These are phyloP conservation scores for Kazachstania psychrophila DNA, from an alignment of 805 yeast genomes.

Conservation along the genomic window DNA sequence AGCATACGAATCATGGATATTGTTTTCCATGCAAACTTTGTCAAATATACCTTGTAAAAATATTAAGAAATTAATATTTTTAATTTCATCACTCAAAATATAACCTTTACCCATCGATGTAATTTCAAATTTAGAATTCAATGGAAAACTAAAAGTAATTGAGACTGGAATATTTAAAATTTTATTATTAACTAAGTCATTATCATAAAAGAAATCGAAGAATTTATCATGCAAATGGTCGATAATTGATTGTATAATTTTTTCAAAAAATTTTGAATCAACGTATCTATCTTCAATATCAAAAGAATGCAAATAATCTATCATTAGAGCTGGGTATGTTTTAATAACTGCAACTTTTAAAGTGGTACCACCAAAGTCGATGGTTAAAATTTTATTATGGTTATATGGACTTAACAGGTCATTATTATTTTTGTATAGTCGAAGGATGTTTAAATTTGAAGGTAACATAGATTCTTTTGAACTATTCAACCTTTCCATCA, in stretches of 20 bases:
- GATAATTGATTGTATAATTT: slow-evolving; percentile 14
- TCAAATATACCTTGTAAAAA: slow-evolving; percentile 33
- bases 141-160: slow-evolving; percentile 28
- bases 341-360: slow-evolving; percentile 19
- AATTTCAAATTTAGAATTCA: slow-evolving; percentile 29
- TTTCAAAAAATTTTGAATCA: slow-evolving; percentile 14
- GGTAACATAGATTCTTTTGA: slow-evolving; percentile 20
- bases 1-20: slow-evolving; percentile 12
- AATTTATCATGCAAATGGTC: slow-evolving; percentile 11
- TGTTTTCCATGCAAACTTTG: slow-evolving; percentile 4
- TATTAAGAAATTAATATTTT: slow-evolving; percentile 34
- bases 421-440: not conserved
- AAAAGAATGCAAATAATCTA: slow-evolving; percentile 8
- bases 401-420: not conserved
- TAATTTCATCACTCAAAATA: slow-evolving; percentile 35
- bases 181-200: slow-evolving; percentile 4
- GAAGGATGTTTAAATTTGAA: slow-evolving; percentile 3
- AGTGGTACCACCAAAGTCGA: slow-evolving; percentile 26
- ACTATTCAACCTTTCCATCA: slow-evolving; percentile 10
- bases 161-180: slow-evolving; percentile 17
- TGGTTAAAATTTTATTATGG: slow-evolving; percentile 11
- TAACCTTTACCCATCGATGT: slow-evolving; percentile 56
- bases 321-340: slow-evolving; percentile 8
- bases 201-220: slow-evolving; percentile 12
- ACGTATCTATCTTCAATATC: slow-evolving; percentile 11